Evolutionary conservation across 257 asterid genomes (phyloP), one percentile per base, ranked within the genome.

Genomic region (Solanum piurae): DNA sequence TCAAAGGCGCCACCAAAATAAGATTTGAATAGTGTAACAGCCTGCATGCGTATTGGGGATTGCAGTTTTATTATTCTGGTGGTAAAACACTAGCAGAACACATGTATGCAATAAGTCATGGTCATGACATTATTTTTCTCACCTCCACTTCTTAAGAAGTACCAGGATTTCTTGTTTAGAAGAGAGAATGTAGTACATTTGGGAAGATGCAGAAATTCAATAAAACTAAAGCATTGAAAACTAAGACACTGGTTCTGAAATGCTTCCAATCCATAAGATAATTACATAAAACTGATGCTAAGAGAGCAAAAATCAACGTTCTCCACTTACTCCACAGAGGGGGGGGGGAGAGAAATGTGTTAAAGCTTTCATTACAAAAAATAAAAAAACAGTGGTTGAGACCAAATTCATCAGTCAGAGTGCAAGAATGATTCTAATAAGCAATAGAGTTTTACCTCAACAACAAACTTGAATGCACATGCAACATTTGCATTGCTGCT

Each of bases 401-500:
- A 79, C 37, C 37, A 46, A 9, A 79, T 13, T 44, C 27, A 44
- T 25, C 85, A 80, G 40, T 42, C 62, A 77, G 40, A 25, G 66
- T 3, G 9, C 40, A 16, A 27, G 40, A 44, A 44, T 18, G 44
- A 49, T 31, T 80, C 68, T 46, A 31, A 29, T 18, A 33, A 64
- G 83, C 36, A 52, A 87, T 86, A 74, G 66, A 75, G 42, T 2
- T 52, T 80, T 95, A 97, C 99, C 99, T 97, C 99, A 91, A 97
- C 99, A 37, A 96, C 99, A 92, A 97, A 97, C 93, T 97, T 97
- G 94, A 97, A 97, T 69, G 98, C 99, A 83, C 98, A 97, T 69
- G 99, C 98, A 46, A 95, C 99, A 92, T 97, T 97, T 12, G 99
- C 99, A 71, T 97, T 97, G 94, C 98, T 96, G 96, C 99, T 97